Conservation (phyloP, 1,284 basidiomycete genomes). For the Fomitopsis palustris region DNA sequence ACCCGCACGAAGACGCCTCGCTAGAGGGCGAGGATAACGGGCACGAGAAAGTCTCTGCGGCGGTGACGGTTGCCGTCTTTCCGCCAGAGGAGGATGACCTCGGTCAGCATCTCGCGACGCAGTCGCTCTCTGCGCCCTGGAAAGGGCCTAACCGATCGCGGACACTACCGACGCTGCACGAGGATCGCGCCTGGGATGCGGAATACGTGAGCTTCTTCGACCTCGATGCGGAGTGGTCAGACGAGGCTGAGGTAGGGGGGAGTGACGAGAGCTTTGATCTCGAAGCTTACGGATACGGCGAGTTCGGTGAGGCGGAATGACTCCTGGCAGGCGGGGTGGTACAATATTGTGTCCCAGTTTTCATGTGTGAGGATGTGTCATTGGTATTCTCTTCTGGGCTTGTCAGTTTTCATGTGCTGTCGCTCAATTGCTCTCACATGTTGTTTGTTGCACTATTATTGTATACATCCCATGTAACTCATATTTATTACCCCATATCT, state of each 20-base stretch:
- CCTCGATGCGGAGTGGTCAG: neutral
- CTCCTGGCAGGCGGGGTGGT: neutral
- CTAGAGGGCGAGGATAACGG: neutral
- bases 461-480: no score
- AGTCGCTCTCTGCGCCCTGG: constrained; percentile 8
- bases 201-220: constrained; percentile 31
- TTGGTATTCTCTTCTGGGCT: no score
- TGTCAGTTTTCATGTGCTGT: no score
- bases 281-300: neutral
- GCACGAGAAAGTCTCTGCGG: neutral
- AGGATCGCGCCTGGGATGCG: constrained; percentile 11
- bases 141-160: constrained; percentile 12
- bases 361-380: no score
- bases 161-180: constrained; percentile 25
- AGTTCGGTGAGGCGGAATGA: neutral
- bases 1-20: neutral
- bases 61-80: neutral
- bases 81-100: constrained; percentile 4
- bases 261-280: neutral
- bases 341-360: no score
- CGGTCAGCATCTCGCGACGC: neutral
- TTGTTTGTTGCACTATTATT: no score
- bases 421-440: no score
- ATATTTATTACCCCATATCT: no score
- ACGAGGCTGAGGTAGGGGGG: neutral